Evolutionary conservation across 2,329 filamentous ascomycete species (phyloP), one percentile per base, ranked within the genome.

Genomic region (Calonectria naviculata): DNA sequence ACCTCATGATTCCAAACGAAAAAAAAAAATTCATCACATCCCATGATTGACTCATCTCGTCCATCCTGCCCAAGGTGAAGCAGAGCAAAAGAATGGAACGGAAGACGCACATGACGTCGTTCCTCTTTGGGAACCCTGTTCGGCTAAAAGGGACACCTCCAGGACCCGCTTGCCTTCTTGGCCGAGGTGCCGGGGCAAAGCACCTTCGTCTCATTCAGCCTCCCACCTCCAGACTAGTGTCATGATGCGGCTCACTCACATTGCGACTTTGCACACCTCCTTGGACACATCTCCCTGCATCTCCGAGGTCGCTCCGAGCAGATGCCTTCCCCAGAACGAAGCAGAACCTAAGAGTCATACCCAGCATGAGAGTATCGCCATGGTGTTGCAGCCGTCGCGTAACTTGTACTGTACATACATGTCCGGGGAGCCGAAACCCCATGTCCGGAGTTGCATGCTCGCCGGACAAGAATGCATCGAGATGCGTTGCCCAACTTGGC

Each of bases 101-200:
- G 52, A 58, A 58, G 34, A 58, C 38, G 47, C 68, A 70, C 68
- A 75, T 75, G 74, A 76, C 76, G 75, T 76, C 65, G 60, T 69
- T 64, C 49, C 34, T 60, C 58, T 47, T 73, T 36, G 31, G 65
- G 13, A 17, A 24, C 34, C 56, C 28, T 44, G 56, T 44, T 78
- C 77, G 77, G 77, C 72, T 78, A 65, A 78, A 79, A 74, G 74
- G 77, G 68, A 67, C n/a, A n/a, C 49, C 49, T 36, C 49, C 29
- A 24, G 10, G 62, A 60, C 41, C 54, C 49, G 36, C 49, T 38
- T 62, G 36, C 49, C 34, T 62, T 21, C 28, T 86, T 86, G 85
- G 83, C 83, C 85, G 83, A 86, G 82, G 83, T 85, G 79, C 86
- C 85, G 85, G 83, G 80, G 56, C 21, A 42, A 29, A 29, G 36